A percentile compares a stretch with the other conserved stretches of the same genome.
Conservation (phyloP, 768 basidiomycete genomes). For the Mycena vitilis region DNA sequence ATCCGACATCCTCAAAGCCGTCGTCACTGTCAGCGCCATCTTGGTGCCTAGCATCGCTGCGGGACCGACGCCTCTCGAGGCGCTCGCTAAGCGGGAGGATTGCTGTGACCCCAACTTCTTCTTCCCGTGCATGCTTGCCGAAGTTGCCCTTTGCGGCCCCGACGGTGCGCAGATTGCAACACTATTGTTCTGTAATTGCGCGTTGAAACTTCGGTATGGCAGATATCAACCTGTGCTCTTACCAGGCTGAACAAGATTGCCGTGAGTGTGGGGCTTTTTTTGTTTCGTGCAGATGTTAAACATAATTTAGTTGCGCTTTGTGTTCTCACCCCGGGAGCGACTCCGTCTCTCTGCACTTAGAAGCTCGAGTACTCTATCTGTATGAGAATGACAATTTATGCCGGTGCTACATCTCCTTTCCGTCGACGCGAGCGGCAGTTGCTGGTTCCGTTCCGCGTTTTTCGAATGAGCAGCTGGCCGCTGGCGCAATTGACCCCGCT, state of each 20-base stretch:
- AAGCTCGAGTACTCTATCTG: no score
- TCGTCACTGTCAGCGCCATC: conserved; percentile 8
- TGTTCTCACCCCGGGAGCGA: no score
- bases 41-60: conserved; percentile 14
- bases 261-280: conserved; percentile 7
- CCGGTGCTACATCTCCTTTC: no score
- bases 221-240: conserved; percentile 9
- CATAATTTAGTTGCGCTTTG: conserved; percentile 7
- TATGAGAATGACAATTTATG: no score
- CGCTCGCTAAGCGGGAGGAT: conserved; percentile 7
- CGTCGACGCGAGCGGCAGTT: no score
- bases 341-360: no score
- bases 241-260: conserved; percentile 12
- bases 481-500: no score
- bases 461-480: no score
- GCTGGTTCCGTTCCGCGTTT: no score
- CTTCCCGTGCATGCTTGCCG: conserved; percentile 13
- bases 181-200: conserved; percentile 4
- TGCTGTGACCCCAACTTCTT: conserved; percentile 13
- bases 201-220: conserved; percentile 1
- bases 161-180: conserved; percentile 7
- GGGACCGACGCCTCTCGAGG: conserved; percentile 7
- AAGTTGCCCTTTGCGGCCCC: conserved; percentile 5
- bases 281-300: conserved; percentile 3
- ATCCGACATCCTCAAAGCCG: conserved; percentile 3